A percentile compares a stretch with the other conserved stretches of the same genome.
phyloP scores from a whole-genome alignment of 352 stramenopile species.

The Globisporangium yorkense region DNA sequence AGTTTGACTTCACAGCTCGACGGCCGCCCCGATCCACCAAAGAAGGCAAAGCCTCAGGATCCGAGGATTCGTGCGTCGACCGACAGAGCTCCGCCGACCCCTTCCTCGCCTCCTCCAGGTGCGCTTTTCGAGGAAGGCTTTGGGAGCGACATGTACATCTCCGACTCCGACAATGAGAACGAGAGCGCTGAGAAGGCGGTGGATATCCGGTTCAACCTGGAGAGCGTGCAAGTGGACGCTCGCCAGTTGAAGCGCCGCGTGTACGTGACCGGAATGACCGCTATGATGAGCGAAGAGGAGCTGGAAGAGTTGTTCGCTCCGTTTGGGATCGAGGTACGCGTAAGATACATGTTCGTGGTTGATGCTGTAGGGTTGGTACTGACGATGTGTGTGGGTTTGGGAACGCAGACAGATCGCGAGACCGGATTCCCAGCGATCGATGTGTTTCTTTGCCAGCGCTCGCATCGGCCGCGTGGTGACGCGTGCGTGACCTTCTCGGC shows the following conservation, averaged over 20 bases:
- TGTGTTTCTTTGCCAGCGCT: conserved; percentile 48
- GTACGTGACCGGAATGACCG: conserved; percentile 55
- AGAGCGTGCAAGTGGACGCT: conserved; percentile 32
- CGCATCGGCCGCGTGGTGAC: conserved; percentile 40
- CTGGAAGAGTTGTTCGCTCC: conserved; percentile 47
- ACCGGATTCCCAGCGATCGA: conserved; percentile 46
- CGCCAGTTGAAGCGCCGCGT: conserved; percentile 31
- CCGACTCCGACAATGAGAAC: conserved; percentile 42
- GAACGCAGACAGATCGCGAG: conserved; percentile 32
- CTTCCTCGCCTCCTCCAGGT: background rate
- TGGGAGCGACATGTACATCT: conserved; percentile 30
- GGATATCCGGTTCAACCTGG: conserved; percentile 53
- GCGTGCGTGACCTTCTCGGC: conserved; percentile 41
- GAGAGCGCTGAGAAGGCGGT: conserved; percentile 14
- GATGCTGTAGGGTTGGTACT: background rate
- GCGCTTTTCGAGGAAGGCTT: conserved; percentile 7
- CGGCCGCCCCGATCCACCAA: background rate
- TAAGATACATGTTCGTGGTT: background rate
- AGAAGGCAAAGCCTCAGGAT: background rate
- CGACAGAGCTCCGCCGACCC: background rate
- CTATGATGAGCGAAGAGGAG: conserved; percentile 29
- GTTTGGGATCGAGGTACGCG: conserved; percentile 51
- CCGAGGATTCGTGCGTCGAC: background rate
- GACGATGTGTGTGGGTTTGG: background rate
- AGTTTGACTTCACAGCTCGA: background rate